phyloP scores from a whole-genome alignment of 202 grass and related monocot genomes.

The Panicum hallii region DNA sequence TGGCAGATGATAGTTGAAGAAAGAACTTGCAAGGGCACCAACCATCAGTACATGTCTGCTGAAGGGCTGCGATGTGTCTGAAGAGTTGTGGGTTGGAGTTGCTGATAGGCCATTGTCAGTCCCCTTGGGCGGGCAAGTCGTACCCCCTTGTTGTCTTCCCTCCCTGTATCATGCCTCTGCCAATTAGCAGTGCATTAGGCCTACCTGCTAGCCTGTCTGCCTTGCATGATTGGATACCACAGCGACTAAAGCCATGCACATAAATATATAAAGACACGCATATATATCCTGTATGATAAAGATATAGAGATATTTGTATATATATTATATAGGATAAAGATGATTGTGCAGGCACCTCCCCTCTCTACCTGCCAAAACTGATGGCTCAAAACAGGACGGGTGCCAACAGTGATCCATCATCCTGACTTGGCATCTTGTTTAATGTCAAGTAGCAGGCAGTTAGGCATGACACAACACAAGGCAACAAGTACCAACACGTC shows the following conservation, averaged over 20 bases:
- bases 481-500: not conserved
- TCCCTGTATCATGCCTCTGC: conserved; percentile 14
- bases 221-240: conserved; percentile 49
- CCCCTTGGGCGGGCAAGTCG: conserved; percentile 42
- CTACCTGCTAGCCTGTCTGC: conserved; percentile 51
- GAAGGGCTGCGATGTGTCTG: not conserved
- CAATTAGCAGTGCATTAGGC: conserved; percentile 54
- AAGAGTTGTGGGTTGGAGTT: conserved; percentile 31
- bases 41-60: conserved; percentile 7
- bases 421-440: conserved; percentile 45
- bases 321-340: not conserved
- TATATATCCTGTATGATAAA: not conserved
- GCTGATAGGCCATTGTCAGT: conserved; percentile 46
- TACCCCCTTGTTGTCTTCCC: conserved; percentile 8
- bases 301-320: not conserved
- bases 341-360: not conserved
- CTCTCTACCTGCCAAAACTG: not conserved
- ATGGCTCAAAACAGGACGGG: conserved; percentile 3
- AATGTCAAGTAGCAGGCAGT: conserved; percentile 22
- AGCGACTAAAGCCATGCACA: conserved; percentile 1
- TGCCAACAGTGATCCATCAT: conserved; percentile 34
- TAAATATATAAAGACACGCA: not conserved
- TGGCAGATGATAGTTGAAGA: conserved; percentile 31
- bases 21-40: not conserved
- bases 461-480: not conserved